Conservation (phyloP, 768 basidiomycete species). For the Baorangia bicolor region DNA sequence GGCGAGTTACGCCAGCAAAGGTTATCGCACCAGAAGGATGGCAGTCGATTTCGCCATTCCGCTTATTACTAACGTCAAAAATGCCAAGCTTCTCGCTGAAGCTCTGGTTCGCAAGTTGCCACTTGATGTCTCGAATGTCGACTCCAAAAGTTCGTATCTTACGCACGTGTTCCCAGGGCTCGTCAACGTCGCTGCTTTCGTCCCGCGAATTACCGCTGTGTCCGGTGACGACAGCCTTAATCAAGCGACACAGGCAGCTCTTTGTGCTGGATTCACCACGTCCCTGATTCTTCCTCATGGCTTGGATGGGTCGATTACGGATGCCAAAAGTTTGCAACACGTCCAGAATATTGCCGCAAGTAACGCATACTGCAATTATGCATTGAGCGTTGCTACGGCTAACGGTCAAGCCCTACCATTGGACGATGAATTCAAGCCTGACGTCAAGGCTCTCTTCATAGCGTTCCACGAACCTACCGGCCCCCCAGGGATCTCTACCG, state of each 20-base stretch:
- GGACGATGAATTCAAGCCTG: slow-evolving; percentile 74
- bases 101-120: slow-evolving; percentile 89
- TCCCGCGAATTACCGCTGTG: slow-evolving; percentile 61
- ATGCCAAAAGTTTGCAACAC: slow-evolving; percentile 63
- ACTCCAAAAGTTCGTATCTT: slow-evolving; percentile 91
- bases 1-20: slow-evolving; percentile 95
- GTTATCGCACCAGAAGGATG: slow-evolving; percentile 96
- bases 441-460: slow-evolving; percentile 85
- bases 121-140: slow-evolving; percentile 84
- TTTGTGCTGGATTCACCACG: slow-evolving; percentile 90
- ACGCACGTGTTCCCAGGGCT: slow-evolving; percentile 92
- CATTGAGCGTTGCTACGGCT: slow-evolving; percentile 76
- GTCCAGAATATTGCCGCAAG: slow-evolving; percentile 64
- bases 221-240: slow-evolving; percentile 55
- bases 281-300: slow-evolving; percentile 77
- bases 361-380: slow-evolving; percentile 83
- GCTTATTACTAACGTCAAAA: slow-evolving; percentile 97
- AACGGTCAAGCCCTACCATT: slow-evolving; percentile 59
- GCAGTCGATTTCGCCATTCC: slow-evolving; percentile 98
- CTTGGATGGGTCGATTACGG: slow-evolving; percentile 57
- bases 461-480: slow-evolving; percentile 57
- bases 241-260: slow-evolving; percentile 73
- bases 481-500: slow-evolving; percentile 61
- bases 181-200: slow-evolving; percentile 84
- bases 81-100: slow-evolving; percentile 94